These are phyloP conservation scores for Magnaporthiopsis poae DNA, from an alignment of 2,329 filamentous ascomycete genomes.

Conservation along the genomic window DNA sequence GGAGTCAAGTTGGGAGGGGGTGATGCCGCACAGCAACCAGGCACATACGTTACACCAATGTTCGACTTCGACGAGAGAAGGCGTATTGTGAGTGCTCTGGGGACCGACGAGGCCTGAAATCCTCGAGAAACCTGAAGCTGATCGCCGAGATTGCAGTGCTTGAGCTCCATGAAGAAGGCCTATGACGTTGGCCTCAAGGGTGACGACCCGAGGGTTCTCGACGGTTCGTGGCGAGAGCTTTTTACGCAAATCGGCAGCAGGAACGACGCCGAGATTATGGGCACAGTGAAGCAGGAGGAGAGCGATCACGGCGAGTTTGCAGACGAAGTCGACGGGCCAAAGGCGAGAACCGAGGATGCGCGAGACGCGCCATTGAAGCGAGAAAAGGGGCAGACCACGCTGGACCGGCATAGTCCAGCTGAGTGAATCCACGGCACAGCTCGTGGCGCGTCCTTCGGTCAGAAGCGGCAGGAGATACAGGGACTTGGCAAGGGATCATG, in stretches of 20 bases:
- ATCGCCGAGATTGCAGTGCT: not conserved
- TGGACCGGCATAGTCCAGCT: not conserved
- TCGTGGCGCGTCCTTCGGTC: not conserved
- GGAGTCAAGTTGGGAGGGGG: slow-evolving; percentile 44
- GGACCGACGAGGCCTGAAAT: not conserved
- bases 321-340: slow-evolving; percentile 1
- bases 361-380: not conserved
- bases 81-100: slow-evolving; percentile 12
- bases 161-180: slow-evolving; percentile 6
- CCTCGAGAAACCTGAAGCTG: not conserved
- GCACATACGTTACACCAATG: slow-evolving; percentile 62
- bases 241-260: not conserved
- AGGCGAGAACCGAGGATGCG: not conserved
- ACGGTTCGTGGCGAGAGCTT: slow-evolving; percentile 5
- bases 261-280: not conserved
- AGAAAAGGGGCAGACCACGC: slow-evolving; percentile 3
- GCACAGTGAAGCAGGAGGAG: not conserved
- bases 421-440: too few species aligned
- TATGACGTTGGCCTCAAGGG: slow-evolving; percentile 5
- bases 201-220: slow-evolving; percentile 1
- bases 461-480: too few species aligned
- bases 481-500: not conserved
- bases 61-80: slow-evolving; percentile 59
- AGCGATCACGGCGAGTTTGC: slow-evolving; percentile 6
- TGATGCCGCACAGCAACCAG: slow-evolving; percentile 25